Evolutionary conservation across 352 stramenopile species (phyloP).

Genomic region (Peronospora destructor): DNA sequence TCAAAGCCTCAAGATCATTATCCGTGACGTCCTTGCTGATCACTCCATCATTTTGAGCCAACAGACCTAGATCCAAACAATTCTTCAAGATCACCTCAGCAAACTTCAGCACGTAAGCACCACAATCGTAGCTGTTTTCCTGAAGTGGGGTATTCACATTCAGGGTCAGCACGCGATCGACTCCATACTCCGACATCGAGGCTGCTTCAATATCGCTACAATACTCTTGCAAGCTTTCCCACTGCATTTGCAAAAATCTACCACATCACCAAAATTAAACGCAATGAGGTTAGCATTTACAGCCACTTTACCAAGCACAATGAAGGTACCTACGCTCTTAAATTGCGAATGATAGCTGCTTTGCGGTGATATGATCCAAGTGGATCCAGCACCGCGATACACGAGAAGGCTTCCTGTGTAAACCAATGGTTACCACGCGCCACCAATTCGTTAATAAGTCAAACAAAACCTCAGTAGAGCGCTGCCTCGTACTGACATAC

Average conservation of each 20-base stretch:
- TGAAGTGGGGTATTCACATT: conserved; percentile 44
- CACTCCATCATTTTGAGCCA: conserved; percentile 24
- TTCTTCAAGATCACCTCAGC: conserved; percentile 51
- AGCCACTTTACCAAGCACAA: background rate
- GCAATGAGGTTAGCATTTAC: background rate
- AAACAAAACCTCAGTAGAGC: background rate
- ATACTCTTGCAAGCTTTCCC: conserved; percentile 22
- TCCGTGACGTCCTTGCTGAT: conserved; percentile 39
- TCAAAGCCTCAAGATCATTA: conserved; percentile 33
- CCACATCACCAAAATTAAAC: background rate
- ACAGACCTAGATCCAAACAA: conserved; percentile 19
- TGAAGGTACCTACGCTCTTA: conserved; percentile 39
- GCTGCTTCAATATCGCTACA: conserved; percentile 4
- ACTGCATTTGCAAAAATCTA: conserved; percentile 51
- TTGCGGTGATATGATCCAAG: conserved; percentile 67
- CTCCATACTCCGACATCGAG: conserved; percentile 25
- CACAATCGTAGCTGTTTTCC: conserved; percentile 60
- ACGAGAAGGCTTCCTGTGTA: conserved; percentile 37
- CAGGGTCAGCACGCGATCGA: conserved; percentile 30
- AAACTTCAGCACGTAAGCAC: conserved; percentile 61
- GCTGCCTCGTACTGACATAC: conserved; percentile 7
- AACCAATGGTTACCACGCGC: background rate
- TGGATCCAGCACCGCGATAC: conserved; percentile 62
- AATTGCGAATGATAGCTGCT: conserved; percentile 43
- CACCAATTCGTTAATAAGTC: background rate